These are phyloP conservation scores for Emmonsiellopsis sp. DNA, from an alignment of 2,329 filamentous ascomycete species.

Conservation along the genomic window DNA sequence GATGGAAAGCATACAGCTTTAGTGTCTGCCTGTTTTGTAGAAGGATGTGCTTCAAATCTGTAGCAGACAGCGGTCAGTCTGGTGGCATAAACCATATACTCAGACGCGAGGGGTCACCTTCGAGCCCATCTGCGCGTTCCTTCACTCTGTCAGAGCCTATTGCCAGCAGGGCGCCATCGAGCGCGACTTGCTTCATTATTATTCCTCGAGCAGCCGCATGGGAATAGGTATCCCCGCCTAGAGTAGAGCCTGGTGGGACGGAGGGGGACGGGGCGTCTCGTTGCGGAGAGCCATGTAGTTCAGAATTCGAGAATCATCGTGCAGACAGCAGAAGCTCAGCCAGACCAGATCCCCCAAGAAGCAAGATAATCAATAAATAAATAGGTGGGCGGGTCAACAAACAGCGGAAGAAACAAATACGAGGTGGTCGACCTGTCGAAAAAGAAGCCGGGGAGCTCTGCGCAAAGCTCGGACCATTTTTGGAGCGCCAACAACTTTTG, in stretches of 20 bases:
- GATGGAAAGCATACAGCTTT: slow-evolving; percentile 23
- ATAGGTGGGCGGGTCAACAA: too few species aligned
- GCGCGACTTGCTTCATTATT: slow-evolving; percentile 33
- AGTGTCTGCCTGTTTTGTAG: slow-evolving; percentile 39
- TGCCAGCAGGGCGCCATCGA: slow-evolving; percentile 32
- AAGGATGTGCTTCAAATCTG: slow-evolving; percentile 48
- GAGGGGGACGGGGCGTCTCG: background rate
- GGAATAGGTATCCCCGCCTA: background rate
- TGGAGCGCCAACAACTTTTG: background rate
- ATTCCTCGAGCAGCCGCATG: background rate
- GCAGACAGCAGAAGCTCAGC: too few species aligned
- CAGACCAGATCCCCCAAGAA: too few species aligned
- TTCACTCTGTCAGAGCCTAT: slow-evolving; percentile 34
- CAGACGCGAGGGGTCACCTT: slow-evolving; percentile 23
- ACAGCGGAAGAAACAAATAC: too few species aligned
- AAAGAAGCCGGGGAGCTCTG: too few species aligned
- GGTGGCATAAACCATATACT: background rate
- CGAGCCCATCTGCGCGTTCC: slow-evolving; percentile 43
- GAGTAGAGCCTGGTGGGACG: background rate
- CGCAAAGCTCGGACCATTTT: too few species aligned
- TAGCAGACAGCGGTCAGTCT: slow-evolving; percentile 9
- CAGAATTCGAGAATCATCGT: too few species aligned
- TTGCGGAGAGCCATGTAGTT: too few species aligned
- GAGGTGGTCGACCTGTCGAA: too few species aligned
- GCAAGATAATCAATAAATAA: too few species aligned